phyloP scores from a whole-genome alignment of 129 eudicot genomes.

The Flaveria brownii region DNA sequence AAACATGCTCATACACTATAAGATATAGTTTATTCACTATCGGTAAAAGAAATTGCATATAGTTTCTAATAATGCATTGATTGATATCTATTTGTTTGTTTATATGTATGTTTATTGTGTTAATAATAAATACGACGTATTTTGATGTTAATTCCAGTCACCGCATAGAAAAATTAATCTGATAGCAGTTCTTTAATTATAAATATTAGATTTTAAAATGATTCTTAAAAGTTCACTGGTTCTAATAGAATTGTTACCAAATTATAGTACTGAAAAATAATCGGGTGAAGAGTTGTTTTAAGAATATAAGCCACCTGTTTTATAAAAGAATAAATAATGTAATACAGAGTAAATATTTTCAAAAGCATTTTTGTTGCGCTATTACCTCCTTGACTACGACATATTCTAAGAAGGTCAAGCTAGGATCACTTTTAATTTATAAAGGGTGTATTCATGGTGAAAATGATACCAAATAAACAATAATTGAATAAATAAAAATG shows the following conservation, averaged over 20 bases:
- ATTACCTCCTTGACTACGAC: conserved; percentile 18
- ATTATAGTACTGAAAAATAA: not conserved
- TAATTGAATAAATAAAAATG: not conserved
- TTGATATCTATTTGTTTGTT: no score
- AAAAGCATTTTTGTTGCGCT: conserved; percentile 10
- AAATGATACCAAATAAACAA: not conserved
- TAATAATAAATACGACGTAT: no score
- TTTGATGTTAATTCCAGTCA: no score
- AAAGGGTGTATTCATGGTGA: not conserved
- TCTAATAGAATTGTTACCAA: not conserved
- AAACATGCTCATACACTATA: no score
- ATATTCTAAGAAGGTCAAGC: conserved; percentile 23
- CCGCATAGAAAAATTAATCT: no score
- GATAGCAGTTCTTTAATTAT: no score
- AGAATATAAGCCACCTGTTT: not conserved
- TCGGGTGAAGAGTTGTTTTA: not conserved
- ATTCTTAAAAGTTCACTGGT: no score
- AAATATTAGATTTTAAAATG: no score
- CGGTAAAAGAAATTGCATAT: no score
- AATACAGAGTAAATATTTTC: conserved; percentile 1
- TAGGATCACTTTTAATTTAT: conserved; percentile 7
- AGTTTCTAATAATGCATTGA: no score
- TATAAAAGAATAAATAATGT: not conserved
- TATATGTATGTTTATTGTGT: no score
- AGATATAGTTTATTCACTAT: no score